Percentiles rank a stretch among this genome's conserved stretches.
phyloP scores from a whole-genome alignment of 164 flowering plant species.

The Tetrastigma voinierianum region DNA sequence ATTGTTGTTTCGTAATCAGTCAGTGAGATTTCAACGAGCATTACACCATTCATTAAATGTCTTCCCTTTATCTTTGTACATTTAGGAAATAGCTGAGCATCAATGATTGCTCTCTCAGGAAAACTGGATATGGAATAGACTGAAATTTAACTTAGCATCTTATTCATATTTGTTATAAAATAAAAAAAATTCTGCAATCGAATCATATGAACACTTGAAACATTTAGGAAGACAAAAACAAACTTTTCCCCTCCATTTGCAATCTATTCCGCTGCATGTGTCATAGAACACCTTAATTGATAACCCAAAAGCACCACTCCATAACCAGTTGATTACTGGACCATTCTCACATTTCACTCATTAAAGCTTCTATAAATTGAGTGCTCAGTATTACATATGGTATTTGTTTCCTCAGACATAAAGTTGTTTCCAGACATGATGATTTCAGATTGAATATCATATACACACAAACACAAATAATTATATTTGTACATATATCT shows the following conservation, averaged over 20 bases:
- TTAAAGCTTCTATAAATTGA: background rate
- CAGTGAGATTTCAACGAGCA: background rate
- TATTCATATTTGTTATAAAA: slow-evolving; percentile 25
- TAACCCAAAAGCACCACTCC: no score
- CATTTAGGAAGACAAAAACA: no score
- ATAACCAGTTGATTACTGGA: no score
- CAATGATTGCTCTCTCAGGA: slow-evolving; percentile 98
- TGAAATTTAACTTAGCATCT: slow-evolving; percentile 67
- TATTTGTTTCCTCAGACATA: no score
- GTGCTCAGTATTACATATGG: background rate
- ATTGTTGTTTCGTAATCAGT: background rate
- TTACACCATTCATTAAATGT: slow-evolving; percentile 96
- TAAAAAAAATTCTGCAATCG: background rate
- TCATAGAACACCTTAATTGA: slow-evolving; percentile 1
- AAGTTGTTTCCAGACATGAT: no score
- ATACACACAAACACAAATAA: no score
- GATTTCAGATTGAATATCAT: no score
- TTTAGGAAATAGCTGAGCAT: slow-evolving; percentile 96
- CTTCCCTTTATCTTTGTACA: slow-evolving; percentile 95
- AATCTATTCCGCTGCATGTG: background rate
- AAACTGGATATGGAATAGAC: slow-evolving; percentile 97
- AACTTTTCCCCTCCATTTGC: background rate
- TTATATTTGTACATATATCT: no score
- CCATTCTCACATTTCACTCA: no score
- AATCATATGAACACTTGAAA: background rate